These are phyloP conservation scores for Gonapodya prolifera DNA, from an alignment of 192 early-diverging fungal species.

Conservation along the genomic window DNA sequence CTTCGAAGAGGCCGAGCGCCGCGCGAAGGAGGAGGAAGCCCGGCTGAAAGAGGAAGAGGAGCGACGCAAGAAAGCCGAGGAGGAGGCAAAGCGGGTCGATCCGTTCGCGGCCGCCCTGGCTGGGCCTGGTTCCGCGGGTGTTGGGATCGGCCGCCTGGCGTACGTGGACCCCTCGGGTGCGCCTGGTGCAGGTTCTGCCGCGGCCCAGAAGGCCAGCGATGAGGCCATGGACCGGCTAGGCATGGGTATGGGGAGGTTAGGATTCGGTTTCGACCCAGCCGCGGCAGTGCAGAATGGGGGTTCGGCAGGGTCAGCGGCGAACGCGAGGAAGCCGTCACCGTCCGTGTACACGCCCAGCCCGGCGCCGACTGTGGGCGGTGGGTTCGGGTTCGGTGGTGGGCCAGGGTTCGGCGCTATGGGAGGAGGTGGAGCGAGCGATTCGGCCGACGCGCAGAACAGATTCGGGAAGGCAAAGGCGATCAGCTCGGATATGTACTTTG, in stretches of 20 bases:
- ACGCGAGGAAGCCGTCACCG: background rate
- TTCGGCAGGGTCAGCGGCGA: background rate
- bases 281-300: background rate
- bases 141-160: constrained; percentile 19
- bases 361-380: background rate
- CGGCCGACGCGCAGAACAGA: constrained; percentile 53
- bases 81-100: constrained; percentile 9
- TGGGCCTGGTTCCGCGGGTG: background rate
- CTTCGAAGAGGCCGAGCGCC: constrained; percentile 85
- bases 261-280: constrained; percentile 3
- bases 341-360: background rate
- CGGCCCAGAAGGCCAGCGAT: constrained; percentile 17
- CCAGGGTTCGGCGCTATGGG: constrained; percentile 12
- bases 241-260: constrained; percentile 44
- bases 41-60: constrained; percentile 29
- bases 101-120: constrained; percentile 11
- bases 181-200: constrained; percentile 9
- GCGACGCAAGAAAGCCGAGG: constrained; percentile 33
- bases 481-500: constrained; percentile 87
- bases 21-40: constrained; percentile 62
- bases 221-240: constrained; percentile 45
- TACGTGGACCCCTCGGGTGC: constrained; percentile 21
- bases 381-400: background rate
- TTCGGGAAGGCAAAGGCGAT: constrained; percentile 78
- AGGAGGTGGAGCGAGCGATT: constrained; percentile 18